Conservation (phyloP, 352 stramenopile genomes). For the Globisporangium irregulare region DNA sequence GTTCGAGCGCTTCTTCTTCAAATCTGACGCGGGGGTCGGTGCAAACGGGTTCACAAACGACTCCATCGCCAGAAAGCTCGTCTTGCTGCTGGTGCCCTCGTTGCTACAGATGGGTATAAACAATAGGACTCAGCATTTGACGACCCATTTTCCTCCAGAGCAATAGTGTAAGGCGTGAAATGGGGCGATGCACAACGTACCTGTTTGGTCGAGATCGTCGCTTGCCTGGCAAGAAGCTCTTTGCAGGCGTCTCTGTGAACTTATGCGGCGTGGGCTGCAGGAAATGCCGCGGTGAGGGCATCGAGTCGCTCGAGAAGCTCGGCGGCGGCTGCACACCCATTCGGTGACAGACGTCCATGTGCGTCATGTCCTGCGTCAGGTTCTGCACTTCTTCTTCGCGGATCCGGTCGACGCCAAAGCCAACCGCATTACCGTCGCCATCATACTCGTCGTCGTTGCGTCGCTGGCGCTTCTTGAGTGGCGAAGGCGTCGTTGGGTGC, state of each 20-base stretch:
- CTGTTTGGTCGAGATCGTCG: conserved; percentile 24
- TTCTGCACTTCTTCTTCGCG: conserved; percentile 66
- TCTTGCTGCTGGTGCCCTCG: background rate
- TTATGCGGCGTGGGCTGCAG: conserved; percentile 33
- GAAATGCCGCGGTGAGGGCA: conserved; percentile 36
- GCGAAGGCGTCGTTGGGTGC: conserved; percentile 77
- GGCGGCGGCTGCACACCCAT: conserved; percentile 24
- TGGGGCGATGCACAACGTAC: background rate
- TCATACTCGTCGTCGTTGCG: conserved; percentile 22
- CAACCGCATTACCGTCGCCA: background rate
- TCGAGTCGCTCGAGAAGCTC: conserved; percentile 56
- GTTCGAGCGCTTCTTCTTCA: conserved; percentile 57
- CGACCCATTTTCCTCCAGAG: background rate
- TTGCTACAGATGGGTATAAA: conserved; percentile 6
- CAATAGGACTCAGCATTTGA: background rate
- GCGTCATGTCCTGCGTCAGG: conserved; percentile 70
- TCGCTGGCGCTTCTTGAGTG: conserved; percentile 74
- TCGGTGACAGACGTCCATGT: conserved; percentile 55
- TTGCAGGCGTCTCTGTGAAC: conserved; percentile 19
- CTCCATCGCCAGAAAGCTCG: conserved; percentile 29
- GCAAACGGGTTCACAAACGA: conserved; percentile 73
- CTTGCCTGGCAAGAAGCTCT: conserved; percentile 25
- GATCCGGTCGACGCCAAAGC: conserved; percentile 29
- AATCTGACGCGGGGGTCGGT: conserved; percentile 44
- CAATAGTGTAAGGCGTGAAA: background rate